These are phyloP conservation scores for Prorocentrum cordatum DNA, from an alignment of 169 alveolate species.

Conservation along the genomic window DNA sequence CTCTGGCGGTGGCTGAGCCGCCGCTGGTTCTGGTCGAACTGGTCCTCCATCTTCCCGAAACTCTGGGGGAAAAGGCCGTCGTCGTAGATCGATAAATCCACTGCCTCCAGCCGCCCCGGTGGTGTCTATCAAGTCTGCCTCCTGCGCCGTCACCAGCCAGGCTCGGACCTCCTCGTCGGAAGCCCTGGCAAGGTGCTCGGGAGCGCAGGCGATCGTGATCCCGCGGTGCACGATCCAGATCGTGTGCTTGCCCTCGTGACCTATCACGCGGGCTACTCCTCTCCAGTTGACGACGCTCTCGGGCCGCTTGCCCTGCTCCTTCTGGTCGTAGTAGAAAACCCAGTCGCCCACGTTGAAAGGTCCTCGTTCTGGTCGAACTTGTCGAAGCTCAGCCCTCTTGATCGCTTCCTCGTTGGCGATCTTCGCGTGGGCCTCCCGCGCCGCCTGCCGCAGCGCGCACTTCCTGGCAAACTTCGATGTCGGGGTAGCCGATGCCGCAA, in stretches of 20 bases:
- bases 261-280: not conserved
- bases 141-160: not conserved
- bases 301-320: not conserved
- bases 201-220: not conserved
- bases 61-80: too few relatives aligned
- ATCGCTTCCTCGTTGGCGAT: not conserved
- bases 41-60: too few relatives aligned
- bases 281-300: not conserved
- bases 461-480: not conserved
- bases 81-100: not conserved
- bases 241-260: not conserved
- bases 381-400: not conserved
- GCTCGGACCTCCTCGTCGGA: not conserved
- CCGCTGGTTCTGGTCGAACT: too few relatives aligned
- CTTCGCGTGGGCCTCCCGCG: not conserved
- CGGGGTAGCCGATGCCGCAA: not conserved
- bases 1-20: too few relatives aligned
- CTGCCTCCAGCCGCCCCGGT: not conserved
- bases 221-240: slow-evolving; percentile 6
- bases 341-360: not conserved
- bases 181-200: not conserved
- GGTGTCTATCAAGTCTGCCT: not conserved
- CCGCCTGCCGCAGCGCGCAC: not conserved
- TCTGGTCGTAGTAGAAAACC: not conserved
- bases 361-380: not conserved